These are phyloP conservation scores for Amaranthus cruentus DNA, from an alignment of 148 eudicot species.

Conservation along the genomic window DNA sequence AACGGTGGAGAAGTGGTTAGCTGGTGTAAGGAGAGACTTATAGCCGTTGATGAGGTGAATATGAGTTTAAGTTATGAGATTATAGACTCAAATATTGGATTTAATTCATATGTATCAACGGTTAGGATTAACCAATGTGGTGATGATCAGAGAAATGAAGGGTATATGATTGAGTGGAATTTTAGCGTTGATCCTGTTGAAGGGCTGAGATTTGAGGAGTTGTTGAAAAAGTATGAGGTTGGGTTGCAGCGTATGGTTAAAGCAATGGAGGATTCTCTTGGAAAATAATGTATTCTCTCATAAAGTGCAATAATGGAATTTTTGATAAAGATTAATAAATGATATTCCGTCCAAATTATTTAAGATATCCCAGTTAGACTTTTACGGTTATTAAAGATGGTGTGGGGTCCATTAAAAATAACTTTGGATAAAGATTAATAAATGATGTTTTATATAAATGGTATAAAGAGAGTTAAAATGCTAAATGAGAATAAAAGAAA, in stretches of 20 bases:
- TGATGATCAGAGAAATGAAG: conserved; percentile 19
- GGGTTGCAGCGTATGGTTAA: conserved; percentile 44
- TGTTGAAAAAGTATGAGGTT: conserved; percentile 48
- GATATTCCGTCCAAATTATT: no score
- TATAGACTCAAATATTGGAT: conserved; percentile 63
- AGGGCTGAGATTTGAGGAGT: conserved; percentile 52
- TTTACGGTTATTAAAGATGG: no score
- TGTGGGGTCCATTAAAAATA: no score
- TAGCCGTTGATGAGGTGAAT: conserved; percentile 40
- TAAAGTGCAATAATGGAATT: not conserved
- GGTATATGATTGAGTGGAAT: conserved; percentile 66
- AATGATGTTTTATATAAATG: no score
- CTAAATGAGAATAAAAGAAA: no score
- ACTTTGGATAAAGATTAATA: no score
- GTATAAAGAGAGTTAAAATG: no score
- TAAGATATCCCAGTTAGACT: no score
- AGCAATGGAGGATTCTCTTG: conserved; percentile 45
- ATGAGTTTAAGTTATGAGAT: conserved; percentile 60
- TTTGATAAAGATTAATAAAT: no score
- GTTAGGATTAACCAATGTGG: conserved; percentile 33
- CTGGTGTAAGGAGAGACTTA: conserved; percentile 69
- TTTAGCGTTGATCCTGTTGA: conserved; percentile 52
- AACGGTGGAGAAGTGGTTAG: conserved; percentile 23
- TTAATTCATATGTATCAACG: conserved; percentile 57
- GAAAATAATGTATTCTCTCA: not conserved